Conservation (phyloP, 768 basidiomycete species). For the Kwoniella shandongensis region DNA sequence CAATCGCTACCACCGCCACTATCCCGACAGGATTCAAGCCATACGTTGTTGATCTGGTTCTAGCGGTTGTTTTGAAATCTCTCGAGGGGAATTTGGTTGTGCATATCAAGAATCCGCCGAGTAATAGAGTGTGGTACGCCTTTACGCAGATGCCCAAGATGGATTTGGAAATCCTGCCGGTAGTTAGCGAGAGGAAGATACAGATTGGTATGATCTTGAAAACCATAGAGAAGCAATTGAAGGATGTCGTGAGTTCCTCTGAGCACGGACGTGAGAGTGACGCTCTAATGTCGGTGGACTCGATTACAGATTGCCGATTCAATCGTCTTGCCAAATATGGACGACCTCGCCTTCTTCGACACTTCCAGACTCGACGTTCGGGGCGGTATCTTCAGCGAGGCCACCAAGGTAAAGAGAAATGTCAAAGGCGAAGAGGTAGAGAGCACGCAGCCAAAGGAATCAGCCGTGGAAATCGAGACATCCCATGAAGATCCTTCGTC, state of each 20-base stretch:
- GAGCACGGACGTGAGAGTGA: too few relatives aligned
- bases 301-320: constrained; percentile 78
- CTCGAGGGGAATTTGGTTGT: constrained; percentile 87
- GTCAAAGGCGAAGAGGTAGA: constrained; percentile 10
- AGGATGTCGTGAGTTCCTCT: constrained; percentile 69
- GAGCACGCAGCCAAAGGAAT: constrained; percentile 4
- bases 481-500: constrained; percentile 33
- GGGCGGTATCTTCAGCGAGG: constrained; percentile 87
- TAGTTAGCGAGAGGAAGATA: constrained; percentile 90
- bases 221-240: constrained; percentile 82
- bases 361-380: constrained; percentile 63
- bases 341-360: constrained; percentile 95
- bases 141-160: constrained; percentile 88
- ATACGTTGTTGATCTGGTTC: constrained; percentile 82
- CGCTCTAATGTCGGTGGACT: not conserved
- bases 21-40: constrained; percentile 83
- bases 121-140: constrained; percentile 86
- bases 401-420: constrained; percentile 53
- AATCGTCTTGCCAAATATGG: constrained; percentile 95
- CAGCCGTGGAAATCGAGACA: constrained; percentile 14
- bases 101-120: constrained; percentile 84
- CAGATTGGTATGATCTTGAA: constrained; percentile 89
- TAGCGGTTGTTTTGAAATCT: constrained; percentile 83
- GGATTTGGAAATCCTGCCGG: constrained; percentile 84
- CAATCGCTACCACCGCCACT: constrained; percentile 82